Percentiles rank a stretch among this genome's conserved stretches.
phyloP scores from a whole-genome alignment of 768 basidiomycete genomes.

The Amanita subjunquillea region DNA sequence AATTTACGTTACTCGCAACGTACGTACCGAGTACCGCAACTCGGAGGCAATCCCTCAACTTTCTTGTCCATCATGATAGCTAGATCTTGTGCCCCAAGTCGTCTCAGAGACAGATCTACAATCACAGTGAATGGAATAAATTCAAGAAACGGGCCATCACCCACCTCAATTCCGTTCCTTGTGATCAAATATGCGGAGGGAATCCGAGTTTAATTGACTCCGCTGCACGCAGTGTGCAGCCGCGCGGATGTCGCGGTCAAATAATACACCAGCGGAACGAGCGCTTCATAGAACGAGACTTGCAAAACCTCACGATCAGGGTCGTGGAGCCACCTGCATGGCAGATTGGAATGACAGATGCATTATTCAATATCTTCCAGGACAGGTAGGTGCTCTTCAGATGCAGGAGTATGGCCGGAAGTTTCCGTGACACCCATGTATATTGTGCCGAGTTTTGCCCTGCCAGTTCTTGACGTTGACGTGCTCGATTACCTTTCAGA shows the following conservation, averaged over 20 bases:
- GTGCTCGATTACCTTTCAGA: conserved; percentile 22
- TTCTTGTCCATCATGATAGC: background rate
- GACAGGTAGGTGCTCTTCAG: too few species aligned
- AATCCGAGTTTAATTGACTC: background rate
- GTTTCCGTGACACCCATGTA: background rate
- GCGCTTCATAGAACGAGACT: background rate
- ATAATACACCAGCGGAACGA: background rate
- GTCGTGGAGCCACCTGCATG: background rate
- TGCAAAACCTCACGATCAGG: background rate
- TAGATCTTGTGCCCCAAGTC: background rate
- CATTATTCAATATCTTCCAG: too few species aligned
- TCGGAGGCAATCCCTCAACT: background rate
- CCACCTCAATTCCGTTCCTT: background rate
- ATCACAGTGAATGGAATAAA: background rate
- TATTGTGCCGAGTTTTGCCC: too few species aligned
- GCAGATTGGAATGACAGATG: background rate
- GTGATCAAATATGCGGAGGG: background rate
- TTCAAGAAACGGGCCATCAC: background rate
- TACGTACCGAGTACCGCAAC: background rate
- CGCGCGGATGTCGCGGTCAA: background rate
- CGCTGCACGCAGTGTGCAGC: background rate
- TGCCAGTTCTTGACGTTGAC: background rate
- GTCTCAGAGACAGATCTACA: background rate
- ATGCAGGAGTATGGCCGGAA: background rate
- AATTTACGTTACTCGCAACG: background rate